These are phyloP conservation scores for Nicotiana noctiflora DNA, from an alignment of 257 asterid genomes.

Conservation along the genomic window DNA sequence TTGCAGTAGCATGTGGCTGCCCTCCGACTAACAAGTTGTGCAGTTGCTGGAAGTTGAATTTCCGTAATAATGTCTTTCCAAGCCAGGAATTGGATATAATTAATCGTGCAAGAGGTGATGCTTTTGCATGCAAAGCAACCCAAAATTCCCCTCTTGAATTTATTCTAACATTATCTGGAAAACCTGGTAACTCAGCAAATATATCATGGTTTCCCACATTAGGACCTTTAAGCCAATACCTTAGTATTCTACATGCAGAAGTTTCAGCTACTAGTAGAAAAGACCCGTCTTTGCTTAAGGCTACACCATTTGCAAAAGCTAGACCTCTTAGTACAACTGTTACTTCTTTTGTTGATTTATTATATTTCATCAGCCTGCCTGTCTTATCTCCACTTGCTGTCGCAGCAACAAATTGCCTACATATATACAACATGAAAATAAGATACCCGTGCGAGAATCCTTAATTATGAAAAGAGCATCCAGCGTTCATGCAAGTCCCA, in stretches of 20 bases:
- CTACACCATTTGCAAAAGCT: slow-evolving; percentile 67
- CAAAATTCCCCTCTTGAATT: slow-evolving; percentile 58
- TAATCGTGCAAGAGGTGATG: slow-evolving; percentile 25
- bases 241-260: slow-evolving; percentile 21
- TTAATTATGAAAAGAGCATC: too few species aligned
- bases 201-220: slow-evolving; percentile 40
- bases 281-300: slow-evolving; percentile 47
- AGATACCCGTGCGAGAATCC: neutral
- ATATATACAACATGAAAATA: neutral
- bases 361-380: slow-evolving; percentile 59
- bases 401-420: slow-evolving; percentile 49
- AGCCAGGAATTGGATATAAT: slow-evolving; percentile 27
- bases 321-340: slow-evolving; percentile 44
- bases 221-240: slow-evolving; percentile 58
- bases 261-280: slow-evolving; percentile 38
- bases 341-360: slow-evolving; percentile 36
- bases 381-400: slow-evolving; percentile 43
- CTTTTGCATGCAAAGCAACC: slow-evolving; percentile 61
- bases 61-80: slow-evolving; percentile 37
- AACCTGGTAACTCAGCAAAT: slow-evolving; percentile 50
- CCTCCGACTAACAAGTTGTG: slow-evolving; percentile 59
- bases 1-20: slow-evolving; percentile 49
- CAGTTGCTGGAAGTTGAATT: slow-evolving; percentile 40
- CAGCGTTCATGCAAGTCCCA: too few species aligned
- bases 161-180: slow-evolving; percentile 61